These are phyloP conservation scores for Tuber microsphaerosporum DNA, from an alignment of 495 filamentous ascomycete species.

Conservation along the genomic window DNA sequence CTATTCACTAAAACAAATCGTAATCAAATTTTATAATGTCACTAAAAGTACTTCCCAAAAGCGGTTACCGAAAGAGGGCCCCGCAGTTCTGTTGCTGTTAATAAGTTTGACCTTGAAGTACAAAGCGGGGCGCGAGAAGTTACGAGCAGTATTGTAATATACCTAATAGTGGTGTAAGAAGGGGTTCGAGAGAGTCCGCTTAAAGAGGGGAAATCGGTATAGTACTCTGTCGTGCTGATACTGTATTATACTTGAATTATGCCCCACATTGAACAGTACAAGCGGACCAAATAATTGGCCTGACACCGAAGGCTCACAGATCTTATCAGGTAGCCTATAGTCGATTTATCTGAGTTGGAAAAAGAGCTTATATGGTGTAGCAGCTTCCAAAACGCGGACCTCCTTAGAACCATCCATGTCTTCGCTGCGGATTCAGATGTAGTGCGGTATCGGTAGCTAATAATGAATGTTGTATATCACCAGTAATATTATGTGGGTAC, in stretches of 20 bases:
- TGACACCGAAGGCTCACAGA: neutral
- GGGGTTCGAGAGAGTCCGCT: neutral
- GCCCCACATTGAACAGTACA: neutral
- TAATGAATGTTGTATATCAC: neutral
- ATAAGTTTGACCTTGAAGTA: no score
- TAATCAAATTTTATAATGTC: no score
- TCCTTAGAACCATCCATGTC: neutral
- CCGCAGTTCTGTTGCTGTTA: no score
- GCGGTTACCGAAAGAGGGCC: no score
- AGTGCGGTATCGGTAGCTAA: neutral
- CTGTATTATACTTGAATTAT: neutral
- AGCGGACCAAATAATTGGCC: neutral
- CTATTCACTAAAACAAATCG: no score
- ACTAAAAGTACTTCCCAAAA: no score
- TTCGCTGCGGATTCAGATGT: neutral
- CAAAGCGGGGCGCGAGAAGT: no score
- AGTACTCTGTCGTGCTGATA: neutral
- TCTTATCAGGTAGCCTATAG: neutral
- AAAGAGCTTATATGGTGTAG: neutral
- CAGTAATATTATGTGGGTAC: neutral
- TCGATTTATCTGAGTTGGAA: neutral
- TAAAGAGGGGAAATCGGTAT: neutral
- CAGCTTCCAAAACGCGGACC: neutral
- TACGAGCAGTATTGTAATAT: neutral
- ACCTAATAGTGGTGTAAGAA: neutral